Percentiles rank a stretch among this genome's conserved stretches.
phyloP scores from a whole-genome alignment of 306 rosid genomes.

The Prunus campanulata region DNA sequence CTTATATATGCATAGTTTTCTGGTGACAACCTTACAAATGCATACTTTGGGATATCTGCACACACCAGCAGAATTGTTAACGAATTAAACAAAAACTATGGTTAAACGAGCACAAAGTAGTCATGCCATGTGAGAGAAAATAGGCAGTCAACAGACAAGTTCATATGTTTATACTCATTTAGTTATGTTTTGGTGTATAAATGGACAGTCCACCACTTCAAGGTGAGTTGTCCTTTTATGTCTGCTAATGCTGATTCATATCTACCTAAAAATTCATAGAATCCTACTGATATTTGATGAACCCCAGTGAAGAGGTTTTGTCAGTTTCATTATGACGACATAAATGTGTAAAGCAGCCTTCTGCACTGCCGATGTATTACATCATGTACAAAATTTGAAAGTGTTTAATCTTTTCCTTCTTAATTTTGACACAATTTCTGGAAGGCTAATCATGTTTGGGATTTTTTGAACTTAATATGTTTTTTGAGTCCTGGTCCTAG shows the following conservation, averaged over 20 bases:
- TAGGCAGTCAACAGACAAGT: not conserved
- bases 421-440: not conserved
- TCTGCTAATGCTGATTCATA: not conserved
- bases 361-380: not conserved
- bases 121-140: not conserved
- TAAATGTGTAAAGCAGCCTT: not conserved
- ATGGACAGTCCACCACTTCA: not conserved
- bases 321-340: not conserved
- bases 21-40: not conserved
- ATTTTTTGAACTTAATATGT: not conserved
- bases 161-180: not conserved
- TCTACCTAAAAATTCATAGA: not conserved
- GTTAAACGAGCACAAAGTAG: not conserved
- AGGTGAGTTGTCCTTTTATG: not conserved
- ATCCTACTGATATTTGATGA: not conserved
- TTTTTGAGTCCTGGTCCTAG: not conserved
- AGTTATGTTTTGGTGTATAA: not conserved
- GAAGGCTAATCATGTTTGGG: not conserved
- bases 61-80: not conserved
- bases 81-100: not conserved
- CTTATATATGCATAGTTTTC: constrained; percentile 1
- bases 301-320: not conserved
- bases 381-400: too few species aligned
- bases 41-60: not conserved
- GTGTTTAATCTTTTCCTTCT: not conserved